These are phyloP conservation scores for Camellia oleifera DNA, from an alignment of 179 eudicot species.

Conservation along the genomic window DNA sequence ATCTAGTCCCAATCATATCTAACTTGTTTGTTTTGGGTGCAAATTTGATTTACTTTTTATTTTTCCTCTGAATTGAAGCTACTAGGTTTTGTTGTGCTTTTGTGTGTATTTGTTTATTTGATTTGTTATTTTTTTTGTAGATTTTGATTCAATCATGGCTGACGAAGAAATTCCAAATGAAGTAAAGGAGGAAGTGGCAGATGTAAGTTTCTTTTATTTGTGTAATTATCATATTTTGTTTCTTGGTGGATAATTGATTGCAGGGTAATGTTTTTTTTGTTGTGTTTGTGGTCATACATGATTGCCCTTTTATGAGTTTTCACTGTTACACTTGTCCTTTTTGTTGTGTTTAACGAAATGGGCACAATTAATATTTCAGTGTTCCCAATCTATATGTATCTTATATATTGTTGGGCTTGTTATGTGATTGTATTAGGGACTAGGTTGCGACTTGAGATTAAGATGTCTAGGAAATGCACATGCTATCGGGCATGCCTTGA, in stretches of 20 bases:
- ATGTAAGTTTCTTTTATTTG: slow-evolving; percentile 24
- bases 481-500: background rate
- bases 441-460: background rate
- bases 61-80: background rate
- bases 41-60: background rate
- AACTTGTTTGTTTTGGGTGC: background rate
- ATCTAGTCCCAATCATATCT: background rate
- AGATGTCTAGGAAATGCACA: background rate
- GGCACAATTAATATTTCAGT: background rate
- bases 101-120: background rate
- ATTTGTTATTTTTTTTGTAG: slow-evolving; percentile 1
- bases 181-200: slow-evolving; percentile 37
- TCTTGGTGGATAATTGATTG: background rate
- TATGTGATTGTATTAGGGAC: background rate
- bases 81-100: background rate
- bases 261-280: background rate
- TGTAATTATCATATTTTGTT: background rate
- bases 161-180: slow-evolving; percentile 38
- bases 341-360: background rate
- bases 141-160: slow-evolving; percentile 36
- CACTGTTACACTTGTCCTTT: background rate
- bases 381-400: background rate
- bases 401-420: background rate
- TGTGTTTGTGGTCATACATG: background rate
- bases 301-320: background rate